A percentile compares a stretch with the other conserved stretches of the same genome.
Evolutionary conservation across 352 stramenopile genomes (phyloP).

Genomic region (Pythium oligandrum): DNA sequence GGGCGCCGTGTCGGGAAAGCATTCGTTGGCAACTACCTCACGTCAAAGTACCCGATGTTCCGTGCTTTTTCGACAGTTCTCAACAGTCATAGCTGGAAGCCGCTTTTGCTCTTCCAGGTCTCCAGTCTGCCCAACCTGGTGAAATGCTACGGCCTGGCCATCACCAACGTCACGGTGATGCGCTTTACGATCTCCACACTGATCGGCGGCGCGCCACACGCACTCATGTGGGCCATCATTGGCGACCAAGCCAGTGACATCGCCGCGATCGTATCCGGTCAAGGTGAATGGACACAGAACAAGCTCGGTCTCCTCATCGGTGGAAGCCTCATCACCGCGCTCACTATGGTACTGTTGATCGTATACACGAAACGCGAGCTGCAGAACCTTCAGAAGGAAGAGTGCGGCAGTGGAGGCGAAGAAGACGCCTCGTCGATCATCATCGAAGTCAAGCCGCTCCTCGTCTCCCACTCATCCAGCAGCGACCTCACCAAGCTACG

Average conservation of each 20-base stretch:
- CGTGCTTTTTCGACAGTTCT: conserved; percentile 60
- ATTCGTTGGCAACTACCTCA: conserved; percentile 56
- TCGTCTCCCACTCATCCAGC: conserved; percentile 8
- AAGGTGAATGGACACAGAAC: conserved; percentile 38
- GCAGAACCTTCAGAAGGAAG: conserved; percentile 50
- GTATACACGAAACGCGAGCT: conserved; percentile 67
- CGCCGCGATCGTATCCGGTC: conserved; percentile 42
- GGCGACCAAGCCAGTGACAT: conserved; percentile 67
- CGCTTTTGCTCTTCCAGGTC: conserved; percentile 69
- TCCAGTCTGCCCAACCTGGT: conserved; percentile 77
- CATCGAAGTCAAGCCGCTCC: conserved; percentile 12
- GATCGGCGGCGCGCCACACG: conserved; percentile 49
- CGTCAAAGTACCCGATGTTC: conserved; percentile 60
- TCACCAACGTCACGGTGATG: conserved; percentile 53
- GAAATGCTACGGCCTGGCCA: conserved; percentile 75
- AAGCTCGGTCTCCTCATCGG: conserved; percentile 41
- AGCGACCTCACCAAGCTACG: conserved; percentile 12
- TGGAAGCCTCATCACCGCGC: conserved; percentile 34
- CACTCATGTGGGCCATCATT: conserved; percentile 69
- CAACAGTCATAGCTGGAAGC: conserved; percentile 66
- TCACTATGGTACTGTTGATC: conserved; percentile 53
- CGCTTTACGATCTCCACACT: conserved; percentile 57
- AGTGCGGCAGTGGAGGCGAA: conserved; percentile 48
- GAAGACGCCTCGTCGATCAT: conserved; percentile 20
- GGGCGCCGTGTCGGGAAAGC: conserved; percentile 50